Evolutionary conservation across 2,329 filamentous ascomycete genomes (phyloP).

Genomic region (Dothidotthia symphoricarpi): DNA sequence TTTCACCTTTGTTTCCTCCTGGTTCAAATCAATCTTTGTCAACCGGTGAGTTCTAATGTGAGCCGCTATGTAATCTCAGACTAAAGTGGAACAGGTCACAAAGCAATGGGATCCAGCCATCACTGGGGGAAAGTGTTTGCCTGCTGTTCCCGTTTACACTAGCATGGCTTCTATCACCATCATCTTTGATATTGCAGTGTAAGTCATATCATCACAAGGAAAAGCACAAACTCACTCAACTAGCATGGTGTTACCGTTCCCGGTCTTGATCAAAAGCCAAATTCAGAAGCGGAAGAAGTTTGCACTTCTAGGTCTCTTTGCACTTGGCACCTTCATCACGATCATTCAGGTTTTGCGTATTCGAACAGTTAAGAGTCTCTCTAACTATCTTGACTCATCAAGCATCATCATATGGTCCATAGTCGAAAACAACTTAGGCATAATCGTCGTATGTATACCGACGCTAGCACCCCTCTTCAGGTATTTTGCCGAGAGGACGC

Average conservation of each 20-base stretch:
- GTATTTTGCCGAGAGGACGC: slow-evolving; percentile 16
- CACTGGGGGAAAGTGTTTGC: slow-evolving; percentile 11
- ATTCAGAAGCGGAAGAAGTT: slow-evolving; percentile 16
- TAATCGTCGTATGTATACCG: slow-evolving; percentile 15
- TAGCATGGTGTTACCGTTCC: slow-evolving; percentile 17
- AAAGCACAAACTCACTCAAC: not conserved
- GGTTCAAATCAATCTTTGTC: slow-evolving; percentile 14
- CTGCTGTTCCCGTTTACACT: slow-evolving; percentile 14
- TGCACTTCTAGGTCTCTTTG: slow-evolving; percentile 10
- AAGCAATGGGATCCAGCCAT: slow-evolving; percentile 16
- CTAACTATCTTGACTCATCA: slow-evolving; percentile 16
- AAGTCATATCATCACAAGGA: not conserved
- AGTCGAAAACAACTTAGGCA: slow-evolving; percentile 17
- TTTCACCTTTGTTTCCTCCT: slow-evolving; percentile 15
- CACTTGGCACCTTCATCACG: slow-evolving; percentile 15
- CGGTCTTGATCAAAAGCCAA: slow-evolving; percentile 10
- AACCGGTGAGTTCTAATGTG: slow-evolving; percentile 5
- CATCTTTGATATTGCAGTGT: slow-evolving; percentile 12
- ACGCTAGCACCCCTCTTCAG: slow-evolving; percentile 15
- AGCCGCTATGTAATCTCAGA: too few relatives aligned
- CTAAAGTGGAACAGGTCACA: slow-evolving; percentile 4
- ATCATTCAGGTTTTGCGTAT: slow-evolving; percentile 17
- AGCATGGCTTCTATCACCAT: slow-evolving; percentile 16
- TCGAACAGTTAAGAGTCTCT: slow-evolving; percentile 9
- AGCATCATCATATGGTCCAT: slow-evolving; percentile 19